Conservation (phyloP, 495 filamentous ascomycete species). For the Podospora australis region DNA sequence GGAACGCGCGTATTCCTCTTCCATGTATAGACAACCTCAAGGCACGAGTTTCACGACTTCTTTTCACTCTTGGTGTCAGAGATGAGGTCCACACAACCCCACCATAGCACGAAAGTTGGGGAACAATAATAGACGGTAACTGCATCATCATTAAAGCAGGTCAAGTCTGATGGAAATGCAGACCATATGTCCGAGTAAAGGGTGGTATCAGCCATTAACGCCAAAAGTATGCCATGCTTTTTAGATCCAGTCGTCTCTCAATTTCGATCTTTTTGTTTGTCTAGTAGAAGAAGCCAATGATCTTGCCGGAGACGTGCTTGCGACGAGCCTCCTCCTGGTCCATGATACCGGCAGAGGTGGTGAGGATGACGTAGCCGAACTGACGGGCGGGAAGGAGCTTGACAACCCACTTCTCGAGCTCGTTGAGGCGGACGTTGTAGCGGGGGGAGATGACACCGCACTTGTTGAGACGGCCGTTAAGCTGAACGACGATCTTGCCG, state of each 20-base stretch:
- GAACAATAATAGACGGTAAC: no score
- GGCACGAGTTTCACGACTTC: no score
- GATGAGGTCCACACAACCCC: no score
- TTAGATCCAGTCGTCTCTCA: slow-evolving; percentile 10
- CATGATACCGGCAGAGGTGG: slow-evolving; percentile 98
- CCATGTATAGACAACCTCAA: no score
- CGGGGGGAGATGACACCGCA: slow-evolving; percentile 96
- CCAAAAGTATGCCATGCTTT: slow-evolving; percentile 9
- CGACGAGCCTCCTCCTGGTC: slow-evolving; percentile 98
- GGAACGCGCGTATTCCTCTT: no score
- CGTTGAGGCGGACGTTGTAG: slow-evolving; percentile 95
- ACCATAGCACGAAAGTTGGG: no score
- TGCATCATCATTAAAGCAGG: no score
- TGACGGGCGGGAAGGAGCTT: slow-evolving; percentile 98
- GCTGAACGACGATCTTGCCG: slow-evolving; percentile 96
- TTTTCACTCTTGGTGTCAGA: no score
- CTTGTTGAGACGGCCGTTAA: slow-evolving; percentile 97
- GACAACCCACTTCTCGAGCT: slow-evolving; percentile 98
- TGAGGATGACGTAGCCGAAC: slow-evolving; percentile 98
- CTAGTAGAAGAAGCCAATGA: slow-evolving; percentile 96
- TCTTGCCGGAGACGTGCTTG: slow-evolving; percentile 96
- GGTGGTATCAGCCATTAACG: slow-evolving; percentile 13
- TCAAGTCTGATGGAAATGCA: no score
- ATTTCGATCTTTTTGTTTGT: slow-evolving; percentile 9
- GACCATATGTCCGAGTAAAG: neutral